Evolutionary conservation across 1,284 basidiomycete species (phyloP), one percentile per base, ranked within the genome.

Genomic region (Wallemia mellicola): DNA sequence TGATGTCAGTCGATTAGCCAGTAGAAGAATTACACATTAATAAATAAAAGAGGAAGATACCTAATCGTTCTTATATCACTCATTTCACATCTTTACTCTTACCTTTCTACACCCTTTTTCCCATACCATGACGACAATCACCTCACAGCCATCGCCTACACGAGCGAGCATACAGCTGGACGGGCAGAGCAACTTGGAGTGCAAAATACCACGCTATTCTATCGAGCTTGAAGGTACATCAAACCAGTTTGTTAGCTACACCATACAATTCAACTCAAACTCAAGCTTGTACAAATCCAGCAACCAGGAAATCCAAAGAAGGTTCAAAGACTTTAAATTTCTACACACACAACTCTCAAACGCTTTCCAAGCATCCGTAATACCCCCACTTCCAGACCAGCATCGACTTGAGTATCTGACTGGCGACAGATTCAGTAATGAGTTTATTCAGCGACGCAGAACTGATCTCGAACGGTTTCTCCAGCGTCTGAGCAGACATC

Each of bases 251-350:
- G 38, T 48, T n/a, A 48, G 22, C n/a, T 48, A 48, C 38, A 48
- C 5, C 38, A n/a, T 48, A 7, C 3, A 11, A 5, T 48, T 11
- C 38, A 48, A 11, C 38, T 48, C 38, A 11, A 48, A 48, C n/a
- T 48, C 38, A 22, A 15, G 14, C 3, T n/a, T 48, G 9, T 48
- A 48, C 38, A n/a, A 11, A 11, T 17, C 14, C 38, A 48, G n/a
- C 14, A 11, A 48, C 9, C 38, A 48, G 5, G 38, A 48, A n/a
- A 48, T n/a, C 14, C 38, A 48, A 22, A 48, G 92, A 62, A 79
- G 92, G 26, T 99, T 94, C 72, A 86, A 92, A 67, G 94, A 99
- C 71, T 99, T 99, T 71, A 83, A 86, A 32, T 98, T 98, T 69
- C 73, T 99, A 32, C 76, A 85, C 62, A 82, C 94, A 59, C 79